Evolutionary conservation across 2,329 filamentous ascomycete genomes (phyloP).

Genomic region (Didymella pomorum): DNA sequence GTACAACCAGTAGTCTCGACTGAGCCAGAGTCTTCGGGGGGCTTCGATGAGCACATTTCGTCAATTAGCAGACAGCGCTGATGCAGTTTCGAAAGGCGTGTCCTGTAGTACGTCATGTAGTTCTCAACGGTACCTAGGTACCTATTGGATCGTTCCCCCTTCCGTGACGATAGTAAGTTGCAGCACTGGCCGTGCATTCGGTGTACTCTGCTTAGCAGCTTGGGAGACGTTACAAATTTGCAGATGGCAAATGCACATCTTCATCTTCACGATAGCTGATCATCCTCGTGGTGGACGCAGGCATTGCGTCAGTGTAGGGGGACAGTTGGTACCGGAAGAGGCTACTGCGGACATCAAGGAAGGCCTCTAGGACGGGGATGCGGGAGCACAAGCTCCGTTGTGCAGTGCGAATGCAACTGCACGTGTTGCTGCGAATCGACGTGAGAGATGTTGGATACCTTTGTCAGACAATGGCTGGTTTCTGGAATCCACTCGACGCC

Average conservation of each 20-base stretch:
- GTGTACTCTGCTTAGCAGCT: not conserved
- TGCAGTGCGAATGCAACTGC: not conserved
- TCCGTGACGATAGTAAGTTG: slow-evolving; percentile 34
- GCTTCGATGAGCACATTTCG: no score
- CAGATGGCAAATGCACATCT: not conserved
- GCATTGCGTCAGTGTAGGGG: not conserved
- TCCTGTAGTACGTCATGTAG: no score
- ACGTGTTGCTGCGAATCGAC: not conserved
- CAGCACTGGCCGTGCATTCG: not conserved
- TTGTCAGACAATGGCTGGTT: not conserved
- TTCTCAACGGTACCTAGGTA: slow-evolving; percentile 23
- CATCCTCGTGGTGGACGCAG: not conserved
- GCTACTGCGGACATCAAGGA: slow-evolving; percentile 4
- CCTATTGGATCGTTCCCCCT: slow-evolving; percentile 42
- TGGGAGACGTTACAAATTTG: not conserved
- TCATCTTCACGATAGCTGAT: not conserved
- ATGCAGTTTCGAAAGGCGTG: no score
- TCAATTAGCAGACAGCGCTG: no score
- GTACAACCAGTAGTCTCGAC: no score
- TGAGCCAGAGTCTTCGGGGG: no score
- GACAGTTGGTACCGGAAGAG: slow-evolving; percentile 7
- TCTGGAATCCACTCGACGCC: slow-evolving; percentile 21
- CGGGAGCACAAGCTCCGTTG: not conserved
- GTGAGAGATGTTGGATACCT: not conserved
- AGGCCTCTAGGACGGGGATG: not conserved